Evolutionary conservation across 148 eudicot genomes (phyloP).

Genomic region (Cornus florida): DNA sequence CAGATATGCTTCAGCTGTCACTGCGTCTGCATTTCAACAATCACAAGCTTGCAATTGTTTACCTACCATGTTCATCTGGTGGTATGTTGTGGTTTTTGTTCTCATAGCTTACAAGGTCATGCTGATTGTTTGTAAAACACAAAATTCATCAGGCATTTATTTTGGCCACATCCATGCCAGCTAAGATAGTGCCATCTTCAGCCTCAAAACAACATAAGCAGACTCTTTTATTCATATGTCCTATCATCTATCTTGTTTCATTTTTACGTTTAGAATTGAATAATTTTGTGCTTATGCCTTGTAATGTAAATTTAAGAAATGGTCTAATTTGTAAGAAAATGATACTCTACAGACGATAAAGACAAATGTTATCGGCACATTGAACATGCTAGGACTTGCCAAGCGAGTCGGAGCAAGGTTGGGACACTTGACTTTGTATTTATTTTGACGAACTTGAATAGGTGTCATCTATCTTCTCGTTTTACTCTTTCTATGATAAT

Average conservation of each 20-base stretch:
- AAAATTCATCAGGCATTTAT: neutral
- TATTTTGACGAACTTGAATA: neutral
- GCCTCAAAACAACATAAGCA: neutral
- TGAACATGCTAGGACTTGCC: conserved; percentile 98
- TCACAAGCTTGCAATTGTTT: no score
- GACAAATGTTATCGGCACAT: conserved; percentile 96
- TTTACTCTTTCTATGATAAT: conserved; percentile 5
- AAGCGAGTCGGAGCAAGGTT: conserved; percentile 99
- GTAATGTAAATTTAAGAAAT: neutral
- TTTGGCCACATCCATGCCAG: neutral
- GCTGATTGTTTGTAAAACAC: neutral
- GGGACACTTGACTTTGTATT: neutral
- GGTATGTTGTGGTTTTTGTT: neutral
- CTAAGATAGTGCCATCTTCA: neutral
- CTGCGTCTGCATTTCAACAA: no score
- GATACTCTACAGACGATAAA: conserved; percentile 73
- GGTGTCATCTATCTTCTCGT: neutral
- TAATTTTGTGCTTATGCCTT: neutral
- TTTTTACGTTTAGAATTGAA: neutral
- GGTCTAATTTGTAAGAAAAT: neutral
- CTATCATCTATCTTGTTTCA: neutral
- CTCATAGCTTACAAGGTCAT: neutral
- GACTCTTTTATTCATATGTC: neutral
- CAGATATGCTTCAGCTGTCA: no score
- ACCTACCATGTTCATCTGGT: neutral